phyloP scores from a whole-genome alignment of 192 early-diverging fungal genomes.

The Podila verticillata region DNA sequence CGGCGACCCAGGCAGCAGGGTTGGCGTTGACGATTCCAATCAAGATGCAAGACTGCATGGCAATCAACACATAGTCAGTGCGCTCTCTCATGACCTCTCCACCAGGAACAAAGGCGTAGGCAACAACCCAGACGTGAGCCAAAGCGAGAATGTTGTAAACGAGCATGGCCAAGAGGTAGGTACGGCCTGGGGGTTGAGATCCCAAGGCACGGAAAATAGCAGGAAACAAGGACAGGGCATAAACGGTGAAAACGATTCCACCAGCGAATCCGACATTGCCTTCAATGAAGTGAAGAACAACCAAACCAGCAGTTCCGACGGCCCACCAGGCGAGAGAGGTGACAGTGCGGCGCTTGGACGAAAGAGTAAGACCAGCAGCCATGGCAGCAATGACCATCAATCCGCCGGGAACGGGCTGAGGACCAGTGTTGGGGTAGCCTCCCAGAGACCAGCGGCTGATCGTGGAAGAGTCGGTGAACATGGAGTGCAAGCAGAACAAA shows the following conservation, averaged over 20 bases:
- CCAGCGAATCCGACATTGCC: slow-evolving; percentile 72
- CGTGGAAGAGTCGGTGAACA: slow-evolving; percentile 80
- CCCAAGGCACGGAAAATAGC: slow-evolving; percentile 64
- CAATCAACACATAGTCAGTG: slow-evolving; percentile 73
- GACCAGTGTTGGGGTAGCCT: slow-evolving; percentile 80
- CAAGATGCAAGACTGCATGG: slow-evolving; percentile 69
- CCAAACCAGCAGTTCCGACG: slow-evolving; percentile 62
- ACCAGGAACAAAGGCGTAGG: slow-evolving; percentile 86
- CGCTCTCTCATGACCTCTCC: slow-evolving; percentile 78
- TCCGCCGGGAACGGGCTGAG: slow-evolving; percentile 79
- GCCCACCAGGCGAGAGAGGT: slow-evolving; percentile 67
- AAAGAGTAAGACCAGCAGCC: slow-evolving; percentile 63
- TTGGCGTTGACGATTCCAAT: slow-evolving; percentile 62
- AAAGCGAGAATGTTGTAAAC: slow-evolving; percentile 78
- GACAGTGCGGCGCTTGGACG: slow-evolving; percentile 55
- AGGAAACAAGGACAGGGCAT: slow-evolving; percentile 68
- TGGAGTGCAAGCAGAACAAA: slow-evolving; percentile 78
- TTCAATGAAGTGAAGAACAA: slow-evolving; percentile 63
- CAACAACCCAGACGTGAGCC: slow-evolving; percentile 83
- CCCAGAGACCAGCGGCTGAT: slow-evolving; percentile 79
- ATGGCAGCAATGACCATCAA: slow-evolving; percentile 67
- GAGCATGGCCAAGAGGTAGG: slow-evolving; percentile 67
- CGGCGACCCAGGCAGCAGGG: slow-evolving; percentile 17
- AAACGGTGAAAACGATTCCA: slow-evolving; percentile 71
- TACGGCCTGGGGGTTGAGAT: slow-evolving; percentile 70